phyloP scores from a whole-genome alignment of 2,329 filamentous ascomycete genomes.

The Pseudogymnoascus sp. region DNA sequence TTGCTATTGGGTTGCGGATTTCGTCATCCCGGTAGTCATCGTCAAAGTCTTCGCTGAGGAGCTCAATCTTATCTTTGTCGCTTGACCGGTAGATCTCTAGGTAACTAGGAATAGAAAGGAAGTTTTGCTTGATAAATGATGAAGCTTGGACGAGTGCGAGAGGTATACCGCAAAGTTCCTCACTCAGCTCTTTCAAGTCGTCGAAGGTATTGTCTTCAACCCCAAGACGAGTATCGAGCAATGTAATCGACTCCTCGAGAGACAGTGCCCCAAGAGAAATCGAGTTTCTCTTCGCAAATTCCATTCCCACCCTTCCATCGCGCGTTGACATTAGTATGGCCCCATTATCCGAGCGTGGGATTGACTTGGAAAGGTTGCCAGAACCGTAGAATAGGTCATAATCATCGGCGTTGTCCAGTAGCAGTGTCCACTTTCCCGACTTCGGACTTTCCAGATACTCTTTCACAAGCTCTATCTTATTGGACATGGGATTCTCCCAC shows the following conservation, averaged over 20 bases:
- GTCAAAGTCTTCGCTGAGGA: constrained; percentile 28
- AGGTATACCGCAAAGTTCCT: constrained; percentile 25
- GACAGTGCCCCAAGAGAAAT: constrained; percentile 22
- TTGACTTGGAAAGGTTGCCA: constrained; percentile 19
- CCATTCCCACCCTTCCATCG: constrained; percentile 6
- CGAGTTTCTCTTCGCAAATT: constrained; percentile 14
- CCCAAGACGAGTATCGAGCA: constrained; percentile 19
- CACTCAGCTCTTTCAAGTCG: constrained; percentile 14
- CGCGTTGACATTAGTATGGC: constrained; percentile 28
- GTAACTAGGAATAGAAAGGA: constrained; percentile 10
- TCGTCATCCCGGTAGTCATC: constrained; percentile 26
- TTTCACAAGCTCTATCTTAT: constrained; percentile 13
- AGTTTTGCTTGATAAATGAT: constrained; percentile 29
- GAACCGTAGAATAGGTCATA: constrained; percentile 24
- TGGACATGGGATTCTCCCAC: constrained; percentile 15
- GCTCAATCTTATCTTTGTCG: constrained; percentile 20
- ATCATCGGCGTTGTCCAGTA: constrained; percentile 39
- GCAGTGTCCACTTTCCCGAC: constrained; percentile 31
- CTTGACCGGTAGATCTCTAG: constrained; percentile 6
- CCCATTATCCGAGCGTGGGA: constrained; percentile 27
- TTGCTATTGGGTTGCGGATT: constrained; percentile 28
- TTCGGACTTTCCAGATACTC: constrained; percentile 15
- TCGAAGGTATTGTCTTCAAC: not conserved
- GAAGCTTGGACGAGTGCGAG: constrained; percentile 32
- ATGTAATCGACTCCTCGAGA: constrained; percentile 16